Percentiles rank a stretch among this genome's conserved stretches.
Conservation (phyloP, 164 flowering plant genomes). For the Stephania japonica region DNA sequence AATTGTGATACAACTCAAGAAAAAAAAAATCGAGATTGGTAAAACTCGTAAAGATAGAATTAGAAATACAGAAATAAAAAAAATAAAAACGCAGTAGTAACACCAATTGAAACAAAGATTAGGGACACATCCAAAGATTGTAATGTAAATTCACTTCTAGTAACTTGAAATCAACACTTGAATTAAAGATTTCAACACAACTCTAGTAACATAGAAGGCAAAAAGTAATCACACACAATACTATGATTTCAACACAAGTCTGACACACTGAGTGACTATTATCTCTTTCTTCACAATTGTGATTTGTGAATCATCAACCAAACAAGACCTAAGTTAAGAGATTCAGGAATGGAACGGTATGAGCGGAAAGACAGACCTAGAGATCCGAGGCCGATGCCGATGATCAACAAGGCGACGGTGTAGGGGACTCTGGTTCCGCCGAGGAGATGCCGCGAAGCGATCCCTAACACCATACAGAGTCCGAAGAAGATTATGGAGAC, state of each 20-base stretch:
- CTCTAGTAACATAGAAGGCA: too few relatives aligned
- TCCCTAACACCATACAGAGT: constrained; percentile 62
- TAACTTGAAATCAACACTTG: too few relatives aligned
- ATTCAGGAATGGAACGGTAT: neutral
- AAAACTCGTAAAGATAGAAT: neutral
- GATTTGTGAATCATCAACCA: too few relatives aligned
- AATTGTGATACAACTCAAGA: neutral
- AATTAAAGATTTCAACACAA: too few relatives aligned
- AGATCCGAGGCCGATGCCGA: constrained; percentile 81
- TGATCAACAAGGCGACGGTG: constrained; percentile 76
- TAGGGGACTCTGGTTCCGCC: constrained; percentile 90
- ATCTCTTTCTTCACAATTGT: too few relatives aligned
- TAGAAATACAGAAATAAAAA: too few relatives aligned
- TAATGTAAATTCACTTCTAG: too few relatives aligned
- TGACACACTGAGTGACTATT: neutral
- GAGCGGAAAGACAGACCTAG: constrained; percentile 40
- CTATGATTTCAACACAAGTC: neutral
- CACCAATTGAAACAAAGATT: too few relatives aligned
- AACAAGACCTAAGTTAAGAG: neutral
- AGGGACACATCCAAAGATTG: too few relatives aligned
- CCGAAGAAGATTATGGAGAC: constrained; percentile 76
- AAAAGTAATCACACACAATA: too few relatives aligned
- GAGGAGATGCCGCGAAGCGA: constrained; percentile 69
- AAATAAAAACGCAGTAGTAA: too few relatives aligned
- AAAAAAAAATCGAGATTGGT: neutral